Base-by-base conservation (phyloP, 2,329 filamentous ascomycete genomes). In the Phialophora chinensis region DNA sequence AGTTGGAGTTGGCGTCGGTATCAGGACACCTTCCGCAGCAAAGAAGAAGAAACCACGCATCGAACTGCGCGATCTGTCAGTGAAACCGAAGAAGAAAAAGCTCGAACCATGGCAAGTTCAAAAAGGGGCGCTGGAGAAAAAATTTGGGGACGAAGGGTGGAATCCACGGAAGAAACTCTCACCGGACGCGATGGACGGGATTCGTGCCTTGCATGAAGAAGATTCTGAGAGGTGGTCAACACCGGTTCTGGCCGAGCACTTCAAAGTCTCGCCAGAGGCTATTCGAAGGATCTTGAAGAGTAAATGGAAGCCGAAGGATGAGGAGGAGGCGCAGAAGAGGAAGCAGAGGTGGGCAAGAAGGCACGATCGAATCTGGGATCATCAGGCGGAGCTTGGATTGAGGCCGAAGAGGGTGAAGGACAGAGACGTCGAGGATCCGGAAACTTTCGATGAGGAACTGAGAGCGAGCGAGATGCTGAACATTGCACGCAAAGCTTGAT, bases 171-270 rank as follows among this genome's bases (percentile, higher is more conserved):
- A 96, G 78, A 89, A 89, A 66, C 85, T 99, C 10, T 98, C 95
- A 0, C 95, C 95, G 0, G 94, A 98, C 77, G 92, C 93, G 0
- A 83, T 97, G 35, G 89, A 91, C n/a, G 93, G 93, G 50, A 96
- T 99, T 72, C 88, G 93, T 50, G 89, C 91, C 23, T 83, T 99
- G 38, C 88, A 97, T 77, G 81, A 85, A 29, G 88, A 92, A 72
- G 90, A 92, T 69, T 92, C 94, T 0, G 85, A 90, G 2, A 84
- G 85, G 65, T 97, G 93, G 80, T 91, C 90, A 3, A 96, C 91
- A 0, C 78, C 84, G 17, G 84, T 87, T 38, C 87, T 98, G 14
- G 87, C 94, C 0, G 75, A 88, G 1, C 87, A 92, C 72, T 99
- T 98, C 79, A 84, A 93, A 77, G 84, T 97, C n/a, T 93, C 92